These are phyloP conservation scores for Gossypium gossypioides DNA, from an alignment of 441 rosid species.

Conservation along the genomic window DNA sequence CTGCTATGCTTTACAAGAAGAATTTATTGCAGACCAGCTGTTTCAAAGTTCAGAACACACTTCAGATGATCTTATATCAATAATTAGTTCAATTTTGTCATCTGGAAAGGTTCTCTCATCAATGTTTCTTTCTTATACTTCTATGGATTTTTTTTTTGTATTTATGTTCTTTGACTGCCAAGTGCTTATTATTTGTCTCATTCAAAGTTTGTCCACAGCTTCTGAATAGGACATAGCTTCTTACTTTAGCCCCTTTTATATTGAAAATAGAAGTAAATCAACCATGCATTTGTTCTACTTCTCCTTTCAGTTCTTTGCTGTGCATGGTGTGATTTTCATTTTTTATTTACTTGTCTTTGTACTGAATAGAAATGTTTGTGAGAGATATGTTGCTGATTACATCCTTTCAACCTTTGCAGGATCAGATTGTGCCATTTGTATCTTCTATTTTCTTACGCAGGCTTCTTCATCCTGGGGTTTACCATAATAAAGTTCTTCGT, in stretches of 20 bases:
- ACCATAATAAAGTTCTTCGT: constrained; percentile 47
- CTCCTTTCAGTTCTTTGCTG: neutral
- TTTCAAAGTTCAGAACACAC: constrained; percentile 69
- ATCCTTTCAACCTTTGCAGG: constrained; percentile 40
- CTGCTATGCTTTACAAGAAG: constrained; percentile 74
- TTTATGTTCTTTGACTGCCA: neutral
- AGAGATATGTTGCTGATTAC: constrained; percentile 10
- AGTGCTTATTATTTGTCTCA: neutral
- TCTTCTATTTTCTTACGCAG: constrained; percentile 76
- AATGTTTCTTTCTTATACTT: constrained; percentile 8
- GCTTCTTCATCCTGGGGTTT: constrained; percentile 81
- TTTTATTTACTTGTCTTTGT: neutral
- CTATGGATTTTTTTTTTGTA: neutral
- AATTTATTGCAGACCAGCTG: constrained; percentile 76
- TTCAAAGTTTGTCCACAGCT: neutral
- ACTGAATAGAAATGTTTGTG: neutral
- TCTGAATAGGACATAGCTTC: neutral
- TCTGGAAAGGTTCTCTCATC: constrained; percentile 50
- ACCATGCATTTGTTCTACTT: neutral
- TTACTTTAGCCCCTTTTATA: neutral
- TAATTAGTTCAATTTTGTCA: constrained; percentile 47
- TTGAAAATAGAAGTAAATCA: neutral
- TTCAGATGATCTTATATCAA: constrained; percentile 65
- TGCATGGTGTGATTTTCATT: neutral
- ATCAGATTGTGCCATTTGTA: constrained; percentile 57